A percentile compares a stretch with the other conserved stretches of the same genome.
Conservation (phyloP, 441 rosid species). For the Arabidopsis lyrata region DNA sequence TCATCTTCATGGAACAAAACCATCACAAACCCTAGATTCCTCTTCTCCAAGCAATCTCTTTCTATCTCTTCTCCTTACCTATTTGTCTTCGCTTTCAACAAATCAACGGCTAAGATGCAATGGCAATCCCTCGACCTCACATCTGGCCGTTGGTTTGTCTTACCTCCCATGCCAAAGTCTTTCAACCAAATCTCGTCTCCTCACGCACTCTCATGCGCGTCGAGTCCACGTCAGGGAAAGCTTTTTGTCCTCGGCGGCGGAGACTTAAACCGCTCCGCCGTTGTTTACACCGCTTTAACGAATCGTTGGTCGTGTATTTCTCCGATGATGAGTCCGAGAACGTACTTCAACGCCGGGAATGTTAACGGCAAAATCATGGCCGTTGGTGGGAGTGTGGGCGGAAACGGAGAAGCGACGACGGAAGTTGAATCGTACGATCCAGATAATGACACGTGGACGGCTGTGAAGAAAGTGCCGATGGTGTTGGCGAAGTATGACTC, state of each 20-base stretch:
- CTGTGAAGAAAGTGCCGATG: conserved; percentile 34
- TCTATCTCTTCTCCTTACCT: conserved; percentile 60
- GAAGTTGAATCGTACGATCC: conserved; percentile 63
- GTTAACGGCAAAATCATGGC: conserved; percentile 57
- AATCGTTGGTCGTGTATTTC: conserved; percentile 64
- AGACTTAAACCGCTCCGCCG: conserved; percentile 42
- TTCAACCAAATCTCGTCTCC: conserved; percentile 54
- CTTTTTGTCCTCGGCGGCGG: conserved; percentile 72
- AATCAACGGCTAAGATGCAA: conserved; percentile 63
- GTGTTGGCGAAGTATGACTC: conserved; percentile 70
- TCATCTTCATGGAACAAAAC: conserved; percentile 72
- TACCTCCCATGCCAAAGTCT: conserved; percentile 68
- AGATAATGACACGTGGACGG: conserved; percentile 56
- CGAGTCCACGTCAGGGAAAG: conserved; percentile 61
- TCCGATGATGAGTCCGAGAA: conserved; percentile 60
- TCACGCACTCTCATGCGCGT: conserved; percentile 60
- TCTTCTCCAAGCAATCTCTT: conserved; percentile 51
- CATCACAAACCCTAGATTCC: conserved; percentile 56
- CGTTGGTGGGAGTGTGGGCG: conserved; percentile 59
- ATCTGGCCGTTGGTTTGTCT: conserved; percentile 66
- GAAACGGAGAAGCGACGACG: conserved; percentile 45
- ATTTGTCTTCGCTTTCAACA: conserved; percentile 68
- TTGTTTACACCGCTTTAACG: conserved; percentile 54
- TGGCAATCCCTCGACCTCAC: conserved; percentile 72
- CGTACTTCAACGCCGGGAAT: conserved; percentile 56